Evolutionary conservation across 1,284 basidiomycete species (phyloP).

Genomic region (Leccinum huronense): DNA sequence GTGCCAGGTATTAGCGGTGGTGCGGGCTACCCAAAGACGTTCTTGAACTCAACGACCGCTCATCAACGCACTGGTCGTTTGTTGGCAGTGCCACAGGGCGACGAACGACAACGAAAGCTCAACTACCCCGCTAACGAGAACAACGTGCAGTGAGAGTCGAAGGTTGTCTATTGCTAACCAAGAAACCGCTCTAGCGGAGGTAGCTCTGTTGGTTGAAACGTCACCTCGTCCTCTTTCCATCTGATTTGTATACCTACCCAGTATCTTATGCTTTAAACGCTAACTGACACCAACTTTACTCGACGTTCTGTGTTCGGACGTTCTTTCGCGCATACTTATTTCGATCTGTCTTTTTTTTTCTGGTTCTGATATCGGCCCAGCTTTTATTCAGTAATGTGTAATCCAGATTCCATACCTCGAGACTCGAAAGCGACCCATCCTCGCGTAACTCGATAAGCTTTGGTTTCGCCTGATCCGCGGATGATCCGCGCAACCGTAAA

Average conservation of each 20-base stretch:
- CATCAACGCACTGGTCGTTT: constrained; percentile 27
- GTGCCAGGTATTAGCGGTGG: constrained; percentile 44
- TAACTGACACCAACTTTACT: constrained; percentile 29
- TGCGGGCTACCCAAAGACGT: constrained; percentile 31
- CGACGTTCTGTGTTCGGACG: constrained; percentile 10
- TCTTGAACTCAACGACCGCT: constrained; percentile 27
- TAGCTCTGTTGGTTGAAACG: constrained; percentile 11
- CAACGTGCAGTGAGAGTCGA: constrained; percentile 9
- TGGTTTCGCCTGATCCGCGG: constrained; percentile 26
- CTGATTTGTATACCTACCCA: constrained; percentile 32
- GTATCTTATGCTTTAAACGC: constrained; percentile 35
- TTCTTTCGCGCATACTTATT: constrained; percentile 11
- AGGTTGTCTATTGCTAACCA: not conserved
- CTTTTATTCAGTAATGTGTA: constrained; percentile 15
- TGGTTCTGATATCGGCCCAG: constrained; percentile 6
- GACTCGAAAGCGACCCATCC: constrained; percentile 4
- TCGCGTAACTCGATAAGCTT: constrained; percentile 22
- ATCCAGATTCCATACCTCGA: constrained; percentile 7
- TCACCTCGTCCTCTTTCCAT: constrained; percentile 16
- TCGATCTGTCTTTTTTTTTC: constrained; percentile 11
- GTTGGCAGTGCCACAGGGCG: constrained; percentile 16
- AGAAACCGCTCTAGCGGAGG: constrained; percentile 1
- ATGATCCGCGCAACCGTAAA: constrained; percentile 31
- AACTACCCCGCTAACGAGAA: constrained; percentile 18
- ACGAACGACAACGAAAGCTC: constrained; percentile 32